These are phyloP conservation scores for Pythium rhizo-oryzae DNA, from an alignment of 352 stramenopile genomes.

Conservation along the genomic window DNA sequence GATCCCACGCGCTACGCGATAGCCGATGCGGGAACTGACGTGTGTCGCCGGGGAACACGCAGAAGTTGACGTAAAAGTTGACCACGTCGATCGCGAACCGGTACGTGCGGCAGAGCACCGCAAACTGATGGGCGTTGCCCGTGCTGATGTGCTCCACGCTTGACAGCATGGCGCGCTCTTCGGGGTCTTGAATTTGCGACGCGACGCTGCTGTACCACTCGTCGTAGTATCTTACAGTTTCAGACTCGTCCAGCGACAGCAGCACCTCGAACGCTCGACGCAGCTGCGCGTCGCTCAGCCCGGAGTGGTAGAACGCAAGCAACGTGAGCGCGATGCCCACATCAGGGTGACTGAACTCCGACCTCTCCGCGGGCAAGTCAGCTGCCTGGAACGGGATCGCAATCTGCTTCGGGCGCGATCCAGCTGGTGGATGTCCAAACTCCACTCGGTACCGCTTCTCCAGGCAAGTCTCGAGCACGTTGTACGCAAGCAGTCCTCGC, in stretches of 20 bases:
- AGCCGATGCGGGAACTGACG: constrained; percentile 76
- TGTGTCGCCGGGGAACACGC: constrained; percentile 81
- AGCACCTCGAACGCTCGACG: constrained; percentile 54
- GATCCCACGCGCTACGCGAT: constrained; percentile 77
- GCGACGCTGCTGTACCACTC: constrained; percentile 63
- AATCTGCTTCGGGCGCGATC: constrained; percentile 60
- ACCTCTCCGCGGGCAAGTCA: constrained; percentile 78
- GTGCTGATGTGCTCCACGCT: constrained; percentile 74
- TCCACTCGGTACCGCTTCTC: constrained; percentile 84
- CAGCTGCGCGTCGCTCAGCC: constrained; percentile 58
- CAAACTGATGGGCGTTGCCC: constrained; percentile 63
- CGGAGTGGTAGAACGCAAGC: constrained; percentile 85
- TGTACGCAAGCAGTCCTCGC: constrained; percentile 75
- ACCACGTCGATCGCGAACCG: constrained; percentile 65
- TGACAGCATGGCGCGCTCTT: constrained; percentile 39
- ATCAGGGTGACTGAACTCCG: constrained; percentile 91
- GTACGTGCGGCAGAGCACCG: constrained; percentile 52
- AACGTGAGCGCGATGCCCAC: constrained; percentile 81
- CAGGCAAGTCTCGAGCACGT: constrained; percentile 81
- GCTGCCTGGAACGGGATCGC: constrained; percentile 87
- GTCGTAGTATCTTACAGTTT: constrained; percentile 65
- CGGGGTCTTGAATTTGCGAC: constrained; percentile 12
- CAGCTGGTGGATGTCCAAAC: constrained; percentile 61
- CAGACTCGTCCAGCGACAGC: constrained; percentile 61
- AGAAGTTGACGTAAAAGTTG: constrained; percentile 86